Percentiles rank a stretch among this genome's conserved stretches.
Conservation (phyloP, 2,329 filamentous ascomycete genomes). For the Alternaria postmessia region DNA sequence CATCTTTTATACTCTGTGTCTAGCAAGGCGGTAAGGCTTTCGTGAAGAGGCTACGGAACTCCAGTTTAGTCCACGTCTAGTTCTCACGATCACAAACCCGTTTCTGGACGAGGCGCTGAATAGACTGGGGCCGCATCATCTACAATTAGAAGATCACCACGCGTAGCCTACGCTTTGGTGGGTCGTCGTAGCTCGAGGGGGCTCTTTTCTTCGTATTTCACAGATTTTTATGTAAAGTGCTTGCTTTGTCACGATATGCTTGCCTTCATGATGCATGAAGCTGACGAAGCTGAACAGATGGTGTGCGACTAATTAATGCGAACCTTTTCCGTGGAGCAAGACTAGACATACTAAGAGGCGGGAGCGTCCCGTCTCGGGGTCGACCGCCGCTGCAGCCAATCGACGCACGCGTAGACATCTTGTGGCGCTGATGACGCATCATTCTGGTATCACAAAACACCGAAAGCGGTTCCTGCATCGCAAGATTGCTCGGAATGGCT, state of each 20-base stretch:
- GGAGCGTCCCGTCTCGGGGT: constrained; percentile 1
- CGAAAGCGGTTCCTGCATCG: not conserved
- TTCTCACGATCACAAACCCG: not conserved
- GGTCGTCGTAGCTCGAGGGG: not conserved
- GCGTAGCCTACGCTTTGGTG: not conserved
- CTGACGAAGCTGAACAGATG: constrained; percentile 4
- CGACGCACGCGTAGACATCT: not conserved
- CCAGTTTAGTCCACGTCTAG: not conserved
- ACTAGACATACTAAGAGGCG: not conserved
- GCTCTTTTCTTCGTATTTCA: not conserved
- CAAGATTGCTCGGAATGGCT: not conserved
- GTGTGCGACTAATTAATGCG: not conserved
- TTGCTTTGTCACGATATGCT: not conserved
- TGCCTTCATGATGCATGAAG: not conserved
- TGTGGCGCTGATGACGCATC: not conserved
- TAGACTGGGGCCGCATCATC: not conserved
- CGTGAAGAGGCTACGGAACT: not conserved
- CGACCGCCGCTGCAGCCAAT: constrained; percentile 1
- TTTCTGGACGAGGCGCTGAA: not conserved
- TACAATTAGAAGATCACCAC: not conserved
- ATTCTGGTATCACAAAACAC: not conserved
- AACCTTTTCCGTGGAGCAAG: not conserved
- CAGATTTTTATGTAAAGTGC: not conserved
- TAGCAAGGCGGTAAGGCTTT: not conserved
- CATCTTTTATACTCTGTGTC: not conserved